phyloP scores from a whole-genome alignment of 371 early-diverging fungal genomes.

The Fennellomyces sp. region DNA sequence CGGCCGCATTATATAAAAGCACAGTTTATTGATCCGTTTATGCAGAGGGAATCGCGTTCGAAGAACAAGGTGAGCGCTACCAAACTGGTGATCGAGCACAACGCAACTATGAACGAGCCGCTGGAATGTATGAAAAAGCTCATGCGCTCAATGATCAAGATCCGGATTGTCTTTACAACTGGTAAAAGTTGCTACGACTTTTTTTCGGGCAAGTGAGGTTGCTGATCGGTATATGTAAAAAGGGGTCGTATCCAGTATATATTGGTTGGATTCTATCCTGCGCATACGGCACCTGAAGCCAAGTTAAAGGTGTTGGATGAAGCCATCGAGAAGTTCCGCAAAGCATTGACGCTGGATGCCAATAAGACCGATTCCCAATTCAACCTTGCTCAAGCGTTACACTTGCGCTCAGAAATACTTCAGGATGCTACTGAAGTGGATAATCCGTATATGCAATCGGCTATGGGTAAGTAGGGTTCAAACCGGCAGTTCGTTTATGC shows the following conservation, averaged over 20 bases:
- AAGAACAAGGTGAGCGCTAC: conserved; percentile 77
- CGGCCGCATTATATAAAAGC: neutral
- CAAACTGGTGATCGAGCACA: conserved; percentile 66
- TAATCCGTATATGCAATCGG: conserved; percentile 51
- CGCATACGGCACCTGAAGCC: conserved; percentile 47
- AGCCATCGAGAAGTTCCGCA: conserved; percentile 60
- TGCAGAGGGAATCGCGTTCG: conserved; percentile 62
- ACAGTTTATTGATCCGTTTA: neutral
- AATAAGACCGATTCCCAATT: conserved; percentile 68
- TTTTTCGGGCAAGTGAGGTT: too few relatives aligned
- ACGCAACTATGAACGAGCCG: conserved; percentile 66
- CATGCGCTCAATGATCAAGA: conserved; percentile 56
- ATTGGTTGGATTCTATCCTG: conserved; percentile 60
- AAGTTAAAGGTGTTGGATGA: conserved; percentile 53
- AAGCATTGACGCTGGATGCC: conserved; percentile 49
- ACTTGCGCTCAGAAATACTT: conserved; percentile 63
- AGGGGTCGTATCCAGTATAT: conserved; percentile 70
- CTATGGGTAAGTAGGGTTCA: conserved; percentile 21
- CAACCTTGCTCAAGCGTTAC: conserved; percentile 73
- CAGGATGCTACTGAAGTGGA: conserved; percentile 60
- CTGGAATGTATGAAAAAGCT: conserved; percentile 68
- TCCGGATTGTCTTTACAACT: conserved; percentile 71
- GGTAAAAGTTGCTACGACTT: conserved; percentile 31
- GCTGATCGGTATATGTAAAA: neutral
- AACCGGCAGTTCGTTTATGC: neutral